These are phyloP conservation scores for Capsella rubella DNA, from an alignment of 441 rosid species.

Conservation along the genomic window DNA sequence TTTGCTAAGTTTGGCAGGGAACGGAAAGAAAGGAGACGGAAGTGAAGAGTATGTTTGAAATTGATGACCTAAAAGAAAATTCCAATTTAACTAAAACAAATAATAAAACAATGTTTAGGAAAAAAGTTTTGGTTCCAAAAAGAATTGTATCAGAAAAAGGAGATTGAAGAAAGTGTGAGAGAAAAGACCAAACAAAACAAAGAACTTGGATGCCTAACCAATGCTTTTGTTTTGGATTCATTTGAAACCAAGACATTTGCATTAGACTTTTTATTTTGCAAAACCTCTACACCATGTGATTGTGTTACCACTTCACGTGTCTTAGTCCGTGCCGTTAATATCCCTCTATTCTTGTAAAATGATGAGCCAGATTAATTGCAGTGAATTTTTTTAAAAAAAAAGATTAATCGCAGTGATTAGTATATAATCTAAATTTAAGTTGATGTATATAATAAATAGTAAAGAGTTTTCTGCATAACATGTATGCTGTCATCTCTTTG, in stretches of 20 bases:
- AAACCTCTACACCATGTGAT: conserved; percentile 22
- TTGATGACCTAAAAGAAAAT: conserved; percentile 3
- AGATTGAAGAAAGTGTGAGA: conserved; percentile 23
- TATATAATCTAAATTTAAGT: too few relatives aligned
- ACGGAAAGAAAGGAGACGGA: conserved; percentile 13
- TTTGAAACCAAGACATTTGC: conserved; percentile 34
- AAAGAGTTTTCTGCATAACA: not conserved
- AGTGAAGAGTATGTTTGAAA: conserved; percentile 22
- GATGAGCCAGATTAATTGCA: not conserved
- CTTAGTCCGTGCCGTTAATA: conserved; percentile 7
- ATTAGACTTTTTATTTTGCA: conserved; percentile 35
- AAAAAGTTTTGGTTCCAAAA: conserved; percentile 34
- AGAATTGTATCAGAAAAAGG: conserved; percentile 30
- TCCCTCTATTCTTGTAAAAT: not conserved
- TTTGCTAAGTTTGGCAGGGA: conserved; percentile 24
- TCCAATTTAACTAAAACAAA: conserved; percentile 9
- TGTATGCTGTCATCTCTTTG: not conserved
- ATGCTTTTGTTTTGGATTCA: conserved; percentile 40
- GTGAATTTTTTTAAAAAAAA: too few relatives aligned
- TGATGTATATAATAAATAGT: too few relatives aligned
- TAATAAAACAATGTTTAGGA: conserved; percentile 6
- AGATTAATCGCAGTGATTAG: not conserved
- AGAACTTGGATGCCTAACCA: conserved; percentile 48
- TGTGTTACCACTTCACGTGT: conserved; percentile 37
- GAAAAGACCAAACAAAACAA: conserved; percentile 36